Percentiles rank a stretch among this genome's conserved stretches.
Evolutionary conservation across 2,329 filamentous ascomycete species (phyloP).

Genomic region (Claviceps sp.): DNA sequence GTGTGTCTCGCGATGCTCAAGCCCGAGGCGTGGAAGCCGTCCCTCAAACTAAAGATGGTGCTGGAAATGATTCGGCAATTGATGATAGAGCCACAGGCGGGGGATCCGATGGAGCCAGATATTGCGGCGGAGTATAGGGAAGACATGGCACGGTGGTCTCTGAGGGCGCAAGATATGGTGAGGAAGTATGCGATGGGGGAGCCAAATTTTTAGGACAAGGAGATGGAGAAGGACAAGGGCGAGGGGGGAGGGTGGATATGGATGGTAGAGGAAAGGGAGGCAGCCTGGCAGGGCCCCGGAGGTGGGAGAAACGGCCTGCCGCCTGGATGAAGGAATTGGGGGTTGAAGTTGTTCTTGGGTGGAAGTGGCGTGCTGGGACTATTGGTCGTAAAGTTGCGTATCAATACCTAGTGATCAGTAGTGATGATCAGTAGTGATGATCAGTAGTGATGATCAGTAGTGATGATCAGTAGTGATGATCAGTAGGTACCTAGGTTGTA

Average conservation of each 20-base stretch:
- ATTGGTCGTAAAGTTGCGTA: no score
- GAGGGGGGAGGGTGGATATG: neutral
- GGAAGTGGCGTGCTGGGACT: no score
- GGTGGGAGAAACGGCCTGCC: neutral
- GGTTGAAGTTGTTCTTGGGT: no score
- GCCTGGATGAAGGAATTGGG: no score
- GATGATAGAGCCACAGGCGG: constrained; percentile 68
- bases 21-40: constrained; percentile 83
- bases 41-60: constrained; percentile 60
- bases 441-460: no score
- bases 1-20: constrained; percentile 81
- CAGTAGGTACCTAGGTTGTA: no score
- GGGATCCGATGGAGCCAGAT: constrained; percentile 75
- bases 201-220: constrained; percentile 18
- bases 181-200: constrained; percentile 50
- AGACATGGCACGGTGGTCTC: constrained; percentile 56
- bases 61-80: constrained; percentile 64
- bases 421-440: no score
- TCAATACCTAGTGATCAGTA: no score
- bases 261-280: neutral
- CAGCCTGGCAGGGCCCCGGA: no score
- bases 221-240: neutral
- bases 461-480: no score
- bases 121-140: constrained; percentile 76
- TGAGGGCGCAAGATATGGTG: constrained; percentile 62